Conservation (phyloP, 768 basidiomycete genomes). For the Boletus vermiculosoides region DNA sequence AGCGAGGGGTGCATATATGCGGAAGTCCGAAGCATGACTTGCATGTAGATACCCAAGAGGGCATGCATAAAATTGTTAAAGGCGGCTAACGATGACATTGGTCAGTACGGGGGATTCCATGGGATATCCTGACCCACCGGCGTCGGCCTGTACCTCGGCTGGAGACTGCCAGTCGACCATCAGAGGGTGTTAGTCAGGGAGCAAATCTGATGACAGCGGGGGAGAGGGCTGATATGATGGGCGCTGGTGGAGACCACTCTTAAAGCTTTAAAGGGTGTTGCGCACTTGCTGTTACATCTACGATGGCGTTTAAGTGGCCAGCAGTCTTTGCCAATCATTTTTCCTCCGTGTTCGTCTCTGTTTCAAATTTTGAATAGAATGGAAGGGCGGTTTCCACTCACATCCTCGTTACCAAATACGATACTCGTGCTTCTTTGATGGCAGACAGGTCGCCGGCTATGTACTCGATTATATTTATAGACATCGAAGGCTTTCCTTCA, state of each 20-base stretch:
- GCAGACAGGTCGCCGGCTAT: background rate
- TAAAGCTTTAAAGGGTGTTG: conserved; percentile 6
- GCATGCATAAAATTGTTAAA: conserved; percentile 58
- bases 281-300: conserved; percentile 7
- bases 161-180: conserved; percentile 63
- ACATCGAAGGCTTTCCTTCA: background rate
- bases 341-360: background rate
- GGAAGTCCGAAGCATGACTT: conserved; percentile 21
- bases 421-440: conserved; percentile 13
- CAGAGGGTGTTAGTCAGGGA: conserved; percentile 4
- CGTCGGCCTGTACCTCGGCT: conserved; percentile 47
- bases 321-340: conserved; percentile 6
- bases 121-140: conserved; percentile 32
- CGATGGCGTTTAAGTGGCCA: conserved; percentile 22
- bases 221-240: conserved; percentile 1
- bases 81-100: conserved; percentile 16
- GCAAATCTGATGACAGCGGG: background rate
- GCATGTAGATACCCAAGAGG: conserved; percentile 61
- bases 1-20: conserved; percentile 10
- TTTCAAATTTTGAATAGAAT: background rate
- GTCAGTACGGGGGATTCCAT: conserved; percentile 5
- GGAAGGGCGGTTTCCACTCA: conserved; percentile 9
- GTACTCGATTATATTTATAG: background rate
- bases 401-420: conserved; percentile 7
- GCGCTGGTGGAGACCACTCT: background rate